Percentiles rank a stretch among this genome's conserved stretches.
Evolutionary conservation across 306 rosid species (phyloP).

Genomic region (Casuarina equisetifolia): DNA sequence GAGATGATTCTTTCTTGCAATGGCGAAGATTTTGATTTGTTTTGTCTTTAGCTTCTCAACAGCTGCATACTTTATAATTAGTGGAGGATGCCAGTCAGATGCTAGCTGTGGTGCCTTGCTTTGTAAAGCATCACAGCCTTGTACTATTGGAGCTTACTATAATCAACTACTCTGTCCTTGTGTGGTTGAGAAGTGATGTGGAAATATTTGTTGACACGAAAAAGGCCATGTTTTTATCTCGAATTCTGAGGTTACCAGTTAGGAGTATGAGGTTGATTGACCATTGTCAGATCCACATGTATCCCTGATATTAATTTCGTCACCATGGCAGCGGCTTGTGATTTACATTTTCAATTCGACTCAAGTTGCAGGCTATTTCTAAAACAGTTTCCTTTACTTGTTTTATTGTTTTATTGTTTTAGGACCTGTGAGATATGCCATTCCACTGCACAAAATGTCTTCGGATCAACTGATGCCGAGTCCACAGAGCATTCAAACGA

Average conservation of each 20-base stretch:
- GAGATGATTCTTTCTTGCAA: slow-evolving; percentile 33
- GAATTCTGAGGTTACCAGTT: not conserved
- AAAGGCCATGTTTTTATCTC: not conserved
- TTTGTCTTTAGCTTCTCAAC: slow-evolving; percentile 13
- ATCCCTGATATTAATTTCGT: not conserved
- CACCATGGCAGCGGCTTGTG: not conserved
- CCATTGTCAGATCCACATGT: not conserved
- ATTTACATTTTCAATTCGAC: not conserved
- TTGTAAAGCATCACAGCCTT: not conserved
- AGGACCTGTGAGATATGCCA: slow-evolving; percentile 98
- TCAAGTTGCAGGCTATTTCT: not conserved
- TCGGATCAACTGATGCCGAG: slow-evolving; percentile 60
- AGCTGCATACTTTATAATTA: slow-evolving; percentile 16
- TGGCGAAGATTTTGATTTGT: slow-evolving; percentile 25
- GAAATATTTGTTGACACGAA: not conserved
- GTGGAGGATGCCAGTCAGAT: slow-evolving; percentile 21
- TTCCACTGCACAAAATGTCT: slow-evolving; percentile 71
- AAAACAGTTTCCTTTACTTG: slow-evolving; percentile 1
- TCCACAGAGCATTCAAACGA: slow-evolving; percentile 52
- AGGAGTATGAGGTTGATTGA: not conserved
- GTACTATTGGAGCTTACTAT: not conserved
- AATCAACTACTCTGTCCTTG: slow-evolving; percentile 1
- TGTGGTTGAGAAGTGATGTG: not conserved
- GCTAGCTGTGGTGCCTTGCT: slow-evolving; percentile 2
- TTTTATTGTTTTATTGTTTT: slow-evolving; percentile 16